These are phyloP conservation scores for Tetradesmus obliquus DNA, from an alignment of 139 green algal genomes.

Conservation along the genomic window DNA sequence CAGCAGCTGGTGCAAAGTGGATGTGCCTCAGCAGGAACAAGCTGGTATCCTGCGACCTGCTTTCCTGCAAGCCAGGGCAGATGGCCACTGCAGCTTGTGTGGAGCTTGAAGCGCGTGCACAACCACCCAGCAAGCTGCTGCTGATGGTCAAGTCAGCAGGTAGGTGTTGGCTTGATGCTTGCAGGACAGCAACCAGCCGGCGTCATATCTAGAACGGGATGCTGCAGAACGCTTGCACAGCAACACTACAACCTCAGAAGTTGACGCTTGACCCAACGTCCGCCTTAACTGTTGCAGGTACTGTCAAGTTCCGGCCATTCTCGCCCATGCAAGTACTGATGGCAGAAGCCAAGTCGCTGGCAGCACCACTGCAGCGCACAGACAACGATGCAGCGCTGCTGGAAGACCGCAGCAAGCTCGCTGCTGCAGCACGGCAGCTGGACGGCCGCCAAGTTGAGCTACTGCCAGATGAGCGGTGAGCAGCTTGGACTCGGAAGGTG, in stretches of 20 bases:
- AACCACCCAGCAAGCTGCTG: constrained; percentile 27
- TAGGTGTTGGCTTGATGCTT: background rate
- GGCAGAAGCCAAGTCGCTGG: background rate
- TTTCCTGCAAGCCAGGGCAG: background rate
- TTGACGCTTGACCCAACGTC: too few relatives aligned
- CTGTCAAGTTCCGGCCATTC: constrained; percentile 18
- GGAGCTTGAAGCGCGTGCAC: constrained; percentile 11
- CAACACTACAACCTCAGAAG: too few relatives aligned
- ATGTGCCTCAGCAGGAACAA: background rate
- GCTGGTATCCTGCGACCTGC: background rate
- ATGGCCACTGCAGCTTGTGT: background rate
- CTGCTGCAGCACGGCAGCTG: constrained; percentile 24
- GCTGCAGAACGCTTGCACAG: too few relatives aligned
- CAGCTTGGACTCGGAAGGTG: too few relatives aligned
- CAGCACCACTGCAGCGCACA: background rate
- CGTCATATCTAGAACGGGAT: too few relatives aligned
- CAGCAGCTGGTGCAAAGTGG: background rate
- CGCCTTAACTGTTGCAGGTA: background rate
- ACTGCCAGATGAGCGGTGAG: constrained; percentile 42
- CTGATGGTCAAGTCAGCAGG: constrained; percentile 31
- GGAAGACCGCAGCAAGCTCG: constrained; percentile 2
- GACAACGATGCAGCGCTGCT: background rate
- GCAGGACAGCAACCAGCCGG: background rate
- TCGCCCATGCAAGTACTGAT: background rate
- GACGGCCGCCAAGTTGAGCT: constrained; percentile 40